These are phyloP conservation scores for Dothistroma pini DNA, from an alignment of 2,329 filamentous ascomycete genomes.

Conservation along the genomic window DNA sequence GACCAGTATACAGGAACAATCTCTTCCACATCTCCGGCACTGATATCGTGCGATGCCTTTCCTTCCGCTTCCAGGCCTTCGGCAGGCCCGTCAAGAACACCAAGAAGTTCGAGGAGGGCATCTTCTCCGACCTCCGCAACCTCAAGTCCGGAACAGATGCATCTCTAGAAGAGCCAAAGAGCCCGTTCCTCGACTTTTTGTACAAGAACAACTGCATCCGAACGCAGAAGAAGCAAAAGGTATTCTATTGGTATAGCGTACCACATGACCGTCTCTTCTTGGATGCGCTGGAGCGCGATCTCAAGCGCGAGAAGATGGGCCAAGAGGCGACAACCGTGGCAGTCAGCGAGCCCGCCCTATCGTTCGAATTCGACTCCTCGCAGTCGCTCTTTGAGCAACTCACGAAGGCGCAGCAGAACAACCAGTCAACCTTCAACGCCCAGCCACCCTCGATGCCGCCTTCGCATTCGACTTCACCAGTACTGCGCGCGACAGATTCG, in stretches of 20 bases:
- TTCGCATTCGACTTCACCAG: slow-evolving; percentile 80
- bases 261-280: slow-evolving; percentile 96
- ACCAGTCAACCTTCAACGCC: slow-evolving; percentile 79
- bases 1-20: slow-evolving; percentile 66
- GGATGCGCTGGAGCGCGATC: slow-evolving; percentile 90
- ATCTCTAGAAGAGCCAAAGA: slow-evolving; percentile 97
- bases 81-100: slow-evolving; percentile 98
- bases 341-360: slow-evolving; percentile 93
- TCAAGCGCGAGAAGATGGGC: slow-evolving; percentile 99
- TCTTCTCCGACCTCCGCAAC: slow-evolving; percentile 97
- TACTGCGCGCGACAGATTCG: slow-evolving; percentile 83
- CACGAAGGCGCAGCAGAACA: slow-evolving; percentile 98
- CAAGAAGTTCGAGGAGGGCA: slow-evolving; percentile 99
- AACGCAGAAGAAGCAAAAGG: slow-evolving; percentile 99
- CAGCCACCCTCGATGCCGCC: slow-evolving; percentile 47
- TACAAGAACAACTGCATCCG: slow-evolving; percentile 99
- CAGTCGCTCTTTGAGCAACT: slow-evolving; percentile 99
- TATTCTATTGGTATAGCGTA: slow-evolving; percentile 99
- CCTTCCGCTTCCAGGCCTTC: slow-evolving; percentile 98
- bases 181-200: slow-evolving; percentile 93
- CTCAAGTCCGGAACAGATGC: slow-evolving; percentile 98
- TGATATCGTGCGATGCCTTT: slow-evolving; percentile 96
- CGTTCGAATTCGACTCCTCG: slow-evolving; percentile 98
- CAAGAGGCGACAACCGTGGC: slow-evolving; percentile 97
- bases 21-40: slow-evolving; percentile 99